Base-by-base conservation (phyloP, 1,139 yeast species). In the Sugiyamaella japonica region DNA sequence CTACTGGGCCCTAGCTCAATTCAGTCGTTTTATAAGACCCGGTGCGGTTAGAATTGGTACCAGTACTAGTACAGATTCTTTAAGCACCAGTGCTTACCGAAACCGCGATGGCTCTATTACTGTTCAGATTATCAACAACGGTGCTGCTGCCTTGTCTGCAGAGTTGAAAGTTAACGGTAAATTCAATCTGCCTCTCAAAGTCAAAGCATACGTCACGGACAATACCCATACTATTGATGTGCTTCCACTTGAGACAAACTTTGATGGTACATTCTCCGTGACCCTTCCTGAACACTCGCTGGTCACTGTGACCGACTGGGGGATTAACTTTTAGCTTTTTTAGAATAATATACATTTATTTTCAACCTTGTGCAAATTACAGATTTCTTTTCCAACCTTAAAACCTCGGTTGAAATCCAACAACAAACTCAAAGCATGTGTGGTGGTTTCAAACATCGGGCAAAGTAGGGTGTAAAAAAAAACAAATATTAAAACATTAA, bases 21-120 rank as follows among this genome's bases (percentile, higher is more conserved):
- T 59, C 39, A 52, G 59, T 16, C 43, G 56, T 37, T 59, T 54
- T 42, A 50, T 59, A 28, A 54, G 61, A 41, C 58, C 61, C 17
- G 61, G 61, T 23, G 56, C 61, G 13, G 50, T 50, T 40, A 44
- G 55, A 32, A 28, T 52, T 20, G 52, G 37, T 34, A 40, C 51
- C 7, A 9, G 34, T 6, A 42, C 41, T n/a, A n/a, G 25, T n/a
- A 10, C 34, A 13, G 20, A 40, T 3, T 15, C 42, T 6, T 25
- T 52, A 13, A 40, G 32, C 15, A 43, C 46, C 29, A 41, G 49
- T 48, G 52, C 52, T 13, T 52, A 39, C 38, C 17, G 29, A 13
- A 52, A 52, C 28, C 28, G n/a, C 10, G 50, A 52, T 38, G 55
- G 55, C 8, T 28, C 28, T 29, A 10, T 48, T 13, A 39, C 39